Evolutionary conservation across 768 basidiomycete genomes (phyloP).

Genomic region (Tricholoma matsutake): DNA sequence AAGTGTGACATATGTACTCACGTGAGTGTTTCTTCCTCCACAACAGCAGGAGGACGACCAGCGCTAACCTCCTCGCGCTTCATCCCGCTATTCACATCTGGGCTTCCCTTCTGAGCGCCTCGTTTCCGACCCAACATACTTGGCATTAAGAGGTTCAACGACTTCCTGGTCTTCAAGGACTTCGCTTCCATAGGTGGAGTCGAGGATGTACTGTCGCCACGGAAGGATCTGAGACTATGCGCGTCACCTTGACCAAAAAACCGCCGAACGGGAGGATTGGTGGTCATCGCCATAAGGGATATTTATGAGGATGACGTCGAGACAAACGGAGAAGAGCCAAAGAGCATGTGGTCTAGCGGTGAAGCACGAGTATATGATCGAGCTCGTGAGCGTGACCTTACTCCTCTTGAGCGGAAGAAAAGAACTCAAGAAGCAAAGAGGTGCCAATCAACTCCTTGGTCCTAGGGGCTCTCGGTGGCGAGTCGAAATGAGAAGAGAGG

Average conservation of each 20-base stretch:
- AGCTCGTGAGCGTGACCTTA: neutral
- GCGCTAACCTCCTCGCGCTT: constrained; percentile 10
- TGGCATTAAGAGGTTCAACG: constrained; percentile 12
- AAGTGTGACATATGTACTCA: neutral
- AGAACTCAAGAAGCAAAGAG: neutral
- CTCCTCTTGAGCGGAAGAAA: neutral
- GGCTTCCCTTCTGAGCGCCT: constrained; percentile 4
- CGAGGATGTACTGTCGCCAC: constrained; percentile 11
- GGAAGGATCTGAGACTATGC: constrained; percentile 21
- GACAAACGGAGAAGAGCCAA: neutral
- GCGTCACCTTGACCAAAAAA: constrained; percentile 22
- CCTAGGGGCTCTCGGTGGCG: neutral
- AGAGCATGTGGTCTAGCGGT: neutral
- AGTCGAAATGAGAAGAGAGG: neutral
- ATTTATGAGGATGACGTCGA: neutral
- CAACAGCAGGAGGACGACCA: neutral
- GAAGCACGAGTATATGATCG: neutral
- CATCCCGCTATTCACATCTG: constrained; percentile 2
- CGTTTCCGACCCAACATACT: constrained; percentile 16
- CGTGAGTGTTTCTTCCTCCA: neutral
- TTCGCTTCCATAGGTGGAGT: constrained; percentile 18
- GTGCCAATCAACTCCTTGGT: neutral
- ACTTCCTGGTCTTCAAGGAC: constrained; percentile 22
- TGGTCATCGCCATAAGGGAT: constrained; percentile 4
- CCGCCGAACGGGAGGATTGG: constrained; percentile 7